Evolutionary conservation across 1,284 basidiomycete species (phyloP), one percentile per base, ranked within the genome.

Genomic region (Waitea zeae): DNA sequence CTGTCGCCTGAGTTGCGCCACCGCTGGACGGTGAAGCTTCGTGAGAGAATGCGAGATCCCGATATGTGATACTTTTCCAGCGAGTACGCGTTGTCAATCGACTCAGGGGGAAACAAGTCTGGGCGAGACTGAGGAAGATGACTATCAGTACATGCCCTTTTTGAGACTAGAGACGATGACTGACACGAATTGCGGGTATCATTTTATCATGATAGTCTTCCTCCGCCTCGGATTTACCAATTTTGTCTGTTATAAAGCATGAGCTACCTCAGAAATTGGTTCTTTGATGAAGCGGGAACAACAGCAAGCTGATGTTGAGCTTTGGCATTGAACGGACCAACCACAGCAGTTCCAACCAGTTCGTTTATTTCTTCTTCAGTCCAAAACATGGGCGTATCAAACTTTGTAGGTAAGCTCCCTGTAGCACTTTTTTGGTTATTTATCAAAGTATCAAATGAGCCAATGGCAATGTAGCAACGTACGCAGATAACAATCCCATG

Each of bases 311-410:
- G 22, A 7, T 26, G n/a, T 7, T 26, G 22, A n/a, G 7, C 22
- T 7, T 7, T 26, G 22, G n/a, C n/a, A 26, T 26, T 27, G 33
- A 46, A 72, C 73, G 48, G 52, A 88, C 88, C 71, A 64, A 82
- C 64, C 52, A 98, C 74, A 20, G 78, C 71, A 26, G 90, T 95
- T 0, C 89, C 95, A 40, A 62, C 53, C 5, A 99, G 65, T 46
- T 83, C 75, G n/a, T 58, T 51, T 3, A 93, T 55, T 37, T 96
- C 86, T 2, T 65, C 62, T 1, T 67, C 62, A 19, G 49, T 56
- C 95, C 93, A 98, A 52, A 96, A 95, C 87, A 98, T 97, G 1
- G 92, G 88, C 0, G 90, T 93, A 42, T 81, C 68, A 49, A 98
- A 98, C 6, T 44, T 41, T 2, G 49, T 59, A 0, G 93, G 92